Base-by-base conservation (phyloP, 208 protist genomes). In the Willaertia magna region DNA sequence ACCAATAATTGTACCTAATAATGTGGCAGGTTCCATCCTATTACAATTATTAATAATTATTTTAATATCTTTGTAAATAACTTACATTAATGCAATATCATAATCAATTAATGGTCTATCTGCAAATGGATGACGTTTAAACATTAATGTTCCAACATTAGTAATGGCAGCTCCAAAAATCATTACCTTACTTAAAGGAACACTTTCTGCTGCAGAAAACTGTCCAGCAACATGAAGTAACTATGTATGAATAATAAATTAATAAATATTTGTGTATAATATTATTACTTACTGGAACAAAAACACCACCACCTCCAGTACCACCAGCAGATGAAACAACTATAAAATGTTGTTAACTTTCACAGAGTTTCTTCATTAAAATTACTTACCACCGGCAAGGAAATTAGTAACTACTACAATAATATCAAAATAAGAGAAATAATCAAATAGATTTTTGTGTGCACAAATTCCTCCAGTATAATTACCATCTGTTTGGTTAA, bases 1-100 rank as follows among this genome's bases (percentile, higher is more conserved):
- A 12, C 84, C 84, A 42, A 86, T 44, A 26, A 52, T 49, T n/a
- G 75, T 82, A 34, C 84, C 84, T 18, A 30, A 67, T 47, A 86
- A 74, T 2, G 61, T 48, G 14, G 42, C 9, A 39, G 84, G 84
- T 34, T 75, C 40, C 11, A 76, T 48, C n/a, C 20, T 61, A 61
- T 67, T 67, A 43, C 4, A n/a, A 26, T 43, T n/a, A 39, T 83
- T 42, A 39, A n/a, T 59, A n/a, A 59, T n/a, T n/a, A n/a, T 59
- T 51, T 59, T 59, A 12, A 59, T 12, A 59, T 16, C 4, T 59
- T 3, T n/a, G 16, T 51, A 6, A 51, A 16, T 20, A n/a, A n/a
- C n/a, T n/a, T n/a, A n/a, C n/a, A 83, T 40, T 6, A 83, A 11
- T 9, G 46, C 20, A 30, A 55, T 18, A 83, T 39, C 46, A 55